A percentile compares a stretch with the other conserved stretches of the same genome.
Evolutionary conservation across 148 eudicot species (phyloP).

Genomic region (Chenopodium quinoa): DNA sequence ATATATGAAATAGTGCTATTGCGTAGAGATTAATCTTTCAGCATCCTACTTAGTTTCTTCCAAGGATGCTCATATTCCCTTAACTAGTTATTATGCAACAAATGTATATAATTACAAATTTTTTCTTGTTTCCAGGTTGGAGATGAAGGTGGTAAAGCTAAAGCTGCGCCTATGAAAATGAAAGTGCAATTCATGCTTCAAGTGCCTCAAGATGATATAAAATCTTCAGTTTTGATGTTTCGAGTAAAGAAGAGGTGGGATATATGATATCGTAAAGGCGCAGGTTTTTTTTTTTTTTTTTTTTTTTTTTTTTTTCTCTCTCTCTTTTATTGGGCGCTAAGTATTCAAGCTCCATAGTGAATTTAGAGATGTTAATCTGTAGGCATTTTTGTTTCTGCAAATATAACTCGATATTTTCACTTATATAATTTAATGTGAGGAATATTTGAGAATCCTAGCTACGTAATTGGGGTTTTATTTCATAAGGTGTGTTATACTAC

Average conservation of each 20-base stretch:
- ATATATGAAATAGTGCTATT: no score
- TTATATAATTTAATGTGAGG: constrained; percentile 2
- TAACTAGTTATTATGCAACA: neutral
- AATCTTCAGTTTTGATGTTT: constrained; percentile 73
- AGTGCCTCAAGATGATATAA: constrained; percentile 87
- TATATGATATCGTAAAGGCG: constrained; percentile 35
- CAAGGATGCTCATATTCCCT: neutral
- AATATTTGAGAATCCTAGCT: neutral
- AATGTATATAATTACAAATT: neutral
- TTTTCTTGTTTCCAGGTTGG: constrained; percentile 55
- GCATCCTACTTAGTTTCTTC: neutral
- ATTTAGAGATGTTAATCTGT: constrained; percentile 1
- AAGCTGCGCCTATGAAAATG: constrained; percentile 83
- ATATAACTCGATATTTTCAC: constrained; percentile 4
- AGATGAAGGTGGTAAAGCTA: constrained; percentile 81
- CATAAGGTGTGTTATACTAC: no score
- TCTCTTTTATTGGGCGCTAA: no score
- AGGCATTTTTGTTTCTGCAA: constrained; percentile 19
- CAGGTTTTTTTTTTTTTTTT: neutral
- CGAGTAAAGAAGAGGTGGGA: constrained; percentile 98
- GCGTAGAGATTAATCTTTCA: no score
- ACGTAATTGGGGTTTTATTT: neutral
- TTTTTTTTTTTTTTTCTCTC: no score
- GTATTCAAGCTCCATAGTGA: neutral
- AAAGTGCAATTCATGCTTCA: constrained; percentile 96